A percentile compares a stretch with the other conserved stretches of the same genome.
Conservation (phyloP, 805 yeast genomes). For the Pichia ethanolica region DNA sequence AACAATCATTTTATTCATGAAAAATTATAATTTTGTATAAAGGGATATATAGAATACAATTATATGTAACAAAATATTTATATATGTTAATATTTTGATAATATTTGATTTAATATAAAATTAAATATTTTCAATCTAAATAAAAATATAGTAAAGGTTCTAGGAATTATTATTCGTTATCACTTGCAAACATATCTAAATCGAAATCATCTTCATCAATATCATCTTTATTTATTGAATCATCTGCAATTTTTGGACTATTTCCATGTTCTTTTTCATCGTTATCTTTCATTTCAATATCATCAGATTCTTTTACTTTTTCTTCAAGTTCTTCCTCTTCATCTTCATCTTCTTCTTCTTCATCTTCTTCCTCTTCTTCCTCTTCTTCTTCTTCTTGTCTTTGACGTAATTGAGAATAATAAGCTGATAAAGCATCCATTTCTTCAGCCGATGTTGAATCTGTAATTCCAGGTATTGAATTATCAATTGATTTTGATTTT, state of each 20-base stretch:
- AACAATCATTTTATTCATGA: too few relatives aligned
- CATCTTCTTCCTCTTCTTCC: constrained; percentile 38
- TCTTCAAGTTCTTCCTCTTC: constrained; percentile 6
- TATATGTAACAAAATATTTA: too few relatives aligned
- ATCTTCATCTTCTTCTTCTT: constrained; percentile 6
- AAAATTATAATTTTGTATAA: too few relatives aligned
- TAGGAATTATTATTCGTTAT: not conserved
- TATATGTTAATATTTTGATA: too few relatives aligned
- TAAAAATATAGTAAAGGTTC: not conserved
- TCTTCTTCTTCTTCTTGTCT: constrained; percentile 59
- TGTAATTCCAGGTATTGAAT: not conserved
- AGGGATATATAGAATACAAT: too few relatives aligned
- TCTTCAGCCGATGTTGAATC: constrained; percentile 44
- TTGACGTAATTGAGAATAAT: constrained; percentile 69
- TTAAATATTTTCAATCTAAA: too few relatives aligned
- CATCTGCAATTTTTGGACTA: not conserved
- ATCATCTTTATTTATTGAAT: not conserved
- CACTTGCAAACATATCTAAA: constrained; percentile 12
- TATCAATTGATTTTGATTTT: not conserved
- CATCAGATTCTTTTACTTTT: constrained; percentile 1
- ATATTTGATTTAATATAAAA: too few relatives aligned
- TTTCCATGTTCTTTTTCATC: not conserved
- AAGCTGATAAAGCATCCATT: constrained; percentile 65
- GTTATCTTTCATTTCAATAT: constrained; percentile 6
- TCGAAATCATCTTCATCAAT: constrained; percentile 12